These are phyloP conservation scores for Claviceps quebecensis DNA, from an alignment of 2,329 filamentous ascomycete species.

Conservation along the genomic window DNA sequence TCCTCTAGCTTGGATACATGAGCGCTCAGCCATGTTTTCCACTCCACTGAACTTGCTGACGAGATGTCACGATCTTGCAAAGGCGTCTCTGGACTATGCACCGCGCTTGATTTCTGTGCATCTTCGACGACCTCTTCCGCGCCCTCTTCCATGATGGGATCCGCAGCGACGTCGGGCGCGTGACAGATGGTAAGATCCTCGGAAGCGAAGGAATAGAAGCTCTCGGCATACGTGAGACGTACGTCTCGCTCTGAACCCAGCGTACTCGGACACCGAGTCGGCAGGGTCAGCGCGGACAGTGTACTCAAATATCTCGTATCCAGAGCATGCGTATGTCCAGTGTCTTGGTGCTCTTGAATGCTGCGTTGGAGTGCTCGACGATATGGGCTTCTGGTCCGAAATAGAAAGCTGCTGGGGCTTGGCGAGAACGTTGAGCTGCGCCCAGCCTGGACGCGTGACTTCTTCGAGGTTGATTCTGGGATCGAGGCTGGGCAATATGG, in stretches of 20 bases:
- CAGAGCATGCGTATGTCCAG: slow-evolving; percentile 11
- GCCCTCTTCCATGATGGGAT: neutral
- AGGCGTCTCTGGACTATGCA: neutral
- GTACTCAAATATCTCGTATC: slow-evolving; percentile 26
- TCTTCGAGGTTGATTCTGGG: slow-evolving; percentile 4
- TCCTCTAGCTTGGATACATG: slow-evolving; percentile 34
- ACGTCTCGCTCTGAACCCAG: slow-evolving; percentile 25
- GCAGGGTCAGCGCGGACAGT: slow-evolving; percentile 25
- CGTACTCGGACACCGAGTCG: slow-evolving; percentile 25
- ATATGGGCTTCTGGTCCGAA: slow-evolving; percentile 41
- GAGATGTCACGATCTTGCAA: slow-evolving; percentile 23
- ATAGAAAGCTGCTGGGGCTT: slow-evolving; percentile 35
- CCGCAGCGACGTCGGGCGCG: neutral
- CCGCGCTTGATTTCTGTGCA: neutral
- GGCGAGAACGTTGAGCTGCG: slow-evolving; percentile 37
- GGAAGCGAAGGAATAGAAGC: slow-evolving; percentile 29
- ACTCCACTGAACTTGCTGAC: slow-evolving; percentile 34
- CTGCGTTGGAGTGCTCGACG: slow-evolving; percentile 35
- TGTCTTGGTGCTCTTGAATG: slow-evolving; percentile 24
- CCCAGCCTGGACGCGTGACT: slow-evolving; percentile 21
- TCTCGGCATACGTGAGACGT: slow-evolving; percentile 29
- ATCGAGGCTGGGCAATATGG: slow-evolving; percentile 1
- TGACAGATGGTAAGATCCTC: slow-evolving; percentile 10
- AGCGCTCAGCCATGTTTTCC: slow-evolving; percentile 40
- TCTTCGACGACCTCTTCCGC: neutral